A percentile compares a stretch with the other conserved stretches of the same genome.
Conservation (phyloP, 805 yeast species). For the Nakazawaea peltata region DNA sequence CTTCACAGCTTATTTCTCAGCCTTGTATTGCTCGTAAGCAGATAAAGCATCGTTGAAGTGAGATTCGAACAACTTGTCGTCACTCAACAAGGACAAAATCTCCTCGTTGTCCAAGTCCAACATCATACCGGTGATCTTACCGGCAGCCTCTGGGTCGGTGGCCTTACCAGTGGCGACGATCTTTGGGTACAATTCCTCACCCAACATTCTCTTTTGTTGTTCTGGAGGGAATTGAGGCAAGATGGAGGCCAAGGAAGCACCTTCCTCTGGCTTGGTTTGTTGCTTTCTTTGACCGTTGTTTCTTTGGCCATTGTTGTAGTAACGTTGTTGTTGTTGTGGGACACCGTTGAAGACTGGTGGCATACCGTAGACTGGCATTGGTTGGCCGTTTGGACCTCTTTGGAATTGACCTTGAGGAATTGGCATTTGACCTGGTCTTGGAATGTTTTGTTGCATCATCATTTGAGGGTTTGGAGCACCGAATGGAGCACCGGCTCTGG, state of each 20-base stretch:
- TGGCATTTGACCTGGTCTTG: constrained; percentile 58
- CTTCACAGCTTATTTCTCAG: constrained; percentile 14
- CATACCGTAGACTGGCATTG: constrained; percentile 71
- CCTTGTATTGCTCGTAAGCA: constrained; percentile 80
- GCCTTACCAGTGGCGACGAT: constrained; percentile 82
- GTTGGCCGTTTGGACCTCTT: constrained; percentile 80
- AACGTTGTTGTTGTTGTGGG: constrained; percentile 36
- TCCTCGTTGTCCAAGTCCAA: constrained; percentile 91
- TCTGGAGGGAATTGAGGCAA: constrained; percentile 66
- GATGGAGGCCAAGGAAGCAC: constrained; percentile 47
- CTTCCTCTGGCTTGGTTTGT: constrained; percentile 23
- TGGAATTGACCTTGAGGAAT: constrained; percentile 66
- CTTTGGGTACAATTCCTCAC: constrained; percentile 95
- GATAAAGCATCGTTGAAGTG: constrained; percentile 91
- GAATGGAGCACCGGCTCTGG: constrained; percentile 70
- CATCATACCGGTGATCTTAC: constrained; percentile 98
- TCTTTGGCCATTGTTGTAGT: constrained; percentile 40
- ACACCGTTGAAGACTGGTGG: constrained; percentile 71
- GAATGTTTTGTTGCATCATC: constrained; percentile 57
- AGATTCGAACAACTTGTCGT: constrained; percentile 80
- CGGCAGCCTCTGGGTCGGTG: constrained; percentile 90
- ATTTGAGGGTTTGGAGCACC: constrained; percentile 70
- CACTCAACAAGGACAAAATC: constrained; percentile 80
- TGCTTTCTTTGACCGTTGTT: constrained; percentile 18
- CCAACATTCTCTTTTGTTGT: constrained; percentile 95